Evolutionary conservation across 2,329 filamentous ascomycete species (phyloP), one percentile per base, ranked within the genome.

Genomic region (Neofusicoccum cordaticola): DNA sequence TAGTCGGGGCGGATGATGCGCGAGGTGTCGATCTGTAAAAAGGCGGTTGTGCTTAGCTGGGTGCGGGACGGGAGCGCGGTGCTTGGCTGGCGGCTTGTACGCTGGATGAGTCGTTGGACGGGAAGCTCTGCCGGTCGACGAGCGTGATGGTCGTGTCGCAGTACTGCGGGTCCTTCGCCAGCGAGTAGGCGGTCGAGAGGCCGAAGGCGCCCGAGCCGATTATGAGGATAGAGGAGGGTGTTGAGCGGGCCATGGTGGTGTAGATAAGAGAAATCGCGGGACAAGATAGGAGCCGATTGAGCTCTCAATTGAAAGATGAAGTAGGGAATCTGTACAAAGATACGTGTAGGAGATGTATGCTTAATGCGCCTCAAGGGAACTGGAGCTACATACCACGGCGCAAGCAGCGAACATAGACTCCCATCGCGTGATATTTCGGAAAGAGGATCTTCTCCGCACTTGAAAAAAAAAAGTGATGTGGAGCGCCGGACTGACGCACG

Each of bases 1-100:
- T 98, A 98, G 82, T 98, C 94, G 42, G 88, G 83, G 39, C 86
- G 83, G 57, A 89, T 81, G 68, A 88, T 88, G 64, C 86, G 85
- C 22, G 84, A 87, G 51, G 81, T 81, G 73, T 89, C 86, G 66
- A 88, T 78, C 76, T 78, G 39, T 31, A 13, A 17, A 13, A 17
- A n/a, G 27, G 52, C 5, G 8, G 22, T 17, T n/a, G 34, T 42
- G 27, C 53, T 42, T 22, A 42, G 41, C 39, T 58, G 41, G 17
- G 52, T 42, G 58, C 48, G 57, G 50, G 22, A 22, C 19, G 53
- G 22, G 15, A 51, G 57, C 41, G 45, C 39, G 45, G 19, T 47
- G n/a, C 8, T 35, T 37, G 31, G 35, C 35, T 39, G 52, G 37
- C 7, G n/a, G n/a, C 41, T 70, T 72, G 71, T 74, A 79, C 83